Evolutionary conservation across 441 rosid genomes (phyloP).

Genomic region (Populus hybrid): DNA sequence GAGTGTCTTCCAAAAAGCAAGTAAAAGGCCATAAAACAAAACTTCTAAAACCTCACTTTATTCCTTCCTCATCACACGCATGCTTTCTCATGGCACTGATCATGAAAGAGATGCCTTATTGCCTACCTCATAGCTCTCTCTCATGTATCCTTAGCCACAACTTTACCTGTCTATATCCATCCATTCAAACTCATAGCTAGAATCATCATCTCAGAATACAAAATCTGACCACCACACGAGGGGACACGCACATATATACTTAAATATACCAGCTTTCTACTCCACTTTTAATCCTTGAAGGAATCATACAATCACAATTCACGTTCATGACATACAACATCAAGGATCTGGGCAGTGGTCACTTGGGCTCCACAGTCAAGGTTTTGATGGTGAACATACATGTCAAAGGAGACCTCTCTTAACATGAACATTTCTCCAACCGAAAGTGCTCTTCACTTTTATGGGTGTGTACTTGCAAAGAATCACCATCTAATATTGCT

Average conservation of each 20-base stretch:
- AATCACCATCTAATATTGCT: too few relatives aligned
- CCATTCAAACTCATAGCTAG: not conserved
- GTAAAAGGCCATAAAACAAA: constrained; percentile 24
- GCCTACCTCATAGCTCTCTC: too few relatives aligned
- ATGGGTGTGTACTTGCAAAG: too few relatives aligned
- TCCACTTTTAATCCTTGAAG: constrained; percentile 7
- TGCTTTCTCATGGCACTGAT: constrained; percentile 11
- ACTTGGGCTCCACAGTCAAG: too few relatives aligned
- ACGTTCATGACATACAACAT: not conserved
- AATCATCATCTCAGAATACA: constrained; percentile 7
- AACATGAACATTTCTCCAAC: too few relatives aligned
- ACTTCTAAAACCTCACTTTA: constrained; percentile 30
- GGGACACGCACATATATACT: constrained; percentile 1
- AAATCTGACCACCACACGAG: constrained; percentile 29
- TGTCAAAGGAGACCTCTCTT: too few relatives aligned
- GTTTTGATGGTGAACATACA: too few relatives aligned
- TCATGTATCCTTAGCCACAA: too few relatives aligned
- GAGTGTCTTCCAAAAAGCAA: not conserved
- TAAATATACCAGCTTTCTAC: not conserved
- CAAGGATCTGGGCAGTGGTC: not conserved
- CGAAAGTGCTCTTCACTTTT: too few relatives aligned
- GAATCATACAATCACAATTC: not conserved
- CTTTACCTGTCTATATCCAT: too few relatives aligned
- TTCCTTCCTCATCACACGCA: constrained; percentile 38
- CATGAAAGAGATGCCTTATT: constrained; percentile 4